A percentile compares a stretch with the other conserved stretches of the same genome.
Conservation (phyloP, 805 yeast genomes). For the Blastobotrys parvus region DNA sequence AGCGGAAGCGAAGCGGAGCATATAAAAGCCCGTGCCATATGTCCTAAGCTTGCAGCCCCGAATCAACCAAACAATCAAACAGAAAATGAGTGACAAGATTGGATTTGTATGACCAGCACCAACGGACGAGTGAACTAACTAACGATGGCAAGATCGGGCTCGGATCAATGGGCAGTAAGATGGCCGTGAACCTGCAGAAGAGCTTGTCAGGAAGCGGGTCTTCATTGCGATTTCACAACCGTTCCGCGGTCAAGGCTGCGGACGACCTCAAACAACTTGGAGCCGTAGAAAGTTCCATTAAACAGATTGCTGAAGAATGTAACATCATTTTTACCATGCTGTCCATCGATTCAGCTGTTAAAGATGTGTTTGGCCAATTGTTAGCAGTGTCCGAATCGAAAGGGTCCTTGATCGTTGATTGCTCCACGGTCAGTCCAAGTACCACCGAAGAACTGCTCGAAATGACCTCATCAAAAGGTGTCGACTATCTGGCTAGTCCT, state of each 20-base stretch:
- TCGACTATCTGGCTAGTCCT: conserved; percentile 20
- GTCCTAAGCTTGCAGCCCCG: too few relatives aligned
- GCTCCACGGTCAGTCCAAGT: conserved; percentile 24
- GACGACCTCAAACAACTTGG: conserved; percentile 11
- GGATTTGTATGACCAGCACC: too few relatives aligned
- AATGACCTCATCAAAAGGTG: conserved; percentile 14
- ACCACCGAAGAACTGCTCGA: conserved; percentile 15
- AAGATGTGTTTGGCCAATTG: conserved; percentile 3
- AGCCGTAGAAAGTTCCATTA: conserved; percentile 8
- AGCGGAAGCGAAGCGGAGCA: too few relatives aligned
- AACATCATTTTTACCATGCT: conserved; percentile 13
- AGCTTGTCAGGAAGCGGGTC: conserved; percentile 2
- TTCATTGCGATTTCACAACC: conserved; percentile 10
- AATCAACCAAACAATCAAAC: too few relatives aligned
- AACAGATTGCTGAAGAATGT: conserved; percentile 9
- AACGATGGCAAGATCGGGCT: conserved; percentile 10
- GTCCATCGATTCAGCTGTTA: conserved; percentile 12
- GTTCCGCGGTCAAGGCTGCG: conserved; percentile 14
- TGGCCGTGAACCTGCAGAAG: conserved; percentile 11
- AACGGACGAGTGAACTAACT: too few relatives aligned
- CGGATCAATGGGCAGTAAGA: conserved; percentile 14
- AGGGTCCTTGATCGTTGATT: conserved; percentile 21
- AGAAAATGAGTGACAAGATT: too few relatives aligned
- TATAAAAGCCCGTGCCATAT: too few relatives aligned
- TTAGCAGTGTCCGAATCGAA: conserved; percentile 2